phyloP scores from a whole-genome alignment of 129 eudicot genomes.

The Tagetes patula region DNA sequence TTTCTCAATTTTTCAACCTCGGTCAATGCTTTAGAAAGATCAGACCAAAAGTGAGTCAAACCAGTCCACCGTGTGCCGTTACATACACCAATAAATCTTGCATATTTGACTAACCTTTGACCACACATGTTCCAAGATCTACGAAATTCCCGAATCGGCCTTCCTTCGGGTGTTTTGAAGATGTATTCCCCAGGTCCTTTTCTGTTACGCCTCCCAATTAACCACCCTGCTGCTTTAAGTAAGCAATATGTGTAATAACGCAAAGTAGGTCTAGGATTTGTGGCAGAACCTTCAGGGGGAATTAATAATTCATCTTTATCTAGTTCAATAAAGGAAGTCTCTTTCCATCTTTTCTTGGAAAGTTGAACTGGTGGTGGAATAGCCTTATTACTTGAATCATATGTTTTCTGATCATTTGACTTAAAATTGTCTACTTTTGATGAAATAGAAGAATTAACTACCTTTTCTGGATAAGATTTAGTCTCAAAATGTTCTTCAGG shows the following conservation, averaged over 20 bases:
- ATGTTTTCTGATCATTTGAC: constrained; percentile 46
- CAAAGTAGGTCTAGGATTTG: constrained; percentile 67
- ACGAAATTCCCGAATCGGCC: constrained; percentile 72
- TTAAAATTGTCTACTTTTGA: constrained; percentile 32
- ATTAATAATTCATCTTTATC: constrained; percentile 47
- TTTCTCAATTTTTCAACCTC: constrained; percentile 46
- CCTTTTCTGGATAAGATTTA: constrained; percentile 38
- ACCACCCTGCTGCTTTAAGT: constrained; percentile 83
- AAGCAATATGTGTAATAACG: constrained; percentile 64
- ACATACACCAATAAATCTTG: constrained; percentile 28
- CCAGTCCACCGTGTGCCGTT: constrained; percentile 54
- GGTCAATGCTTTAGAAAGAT: constrained; percentile 49
- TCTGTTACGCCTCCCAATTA: constrained; percentile 73
- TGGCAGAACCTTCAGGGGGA: constrained; percentile 46
- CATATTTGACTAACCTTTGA: constrained; percentile 44
- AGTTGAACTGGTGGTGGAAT: constrained; percentile 50
- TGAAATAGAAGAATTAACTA: constrained; percentile 37
- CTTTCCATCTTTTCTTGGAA: constrained; percentile 58
- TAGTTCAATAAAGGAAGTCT: constrained; percentile 49
- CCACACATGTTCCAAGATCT: constrained; percentile 88
- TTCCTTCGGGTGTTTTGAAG: constrained; percentile 82
- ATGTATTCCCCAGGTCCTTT: constrained; percentile 67
- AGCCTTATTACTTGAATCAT: constrained; percentile 37
- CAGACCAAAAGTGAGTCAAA: constrained; percentile 53
- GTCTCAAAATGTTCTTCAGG: constrained; percentile 38